phyloP scores from a whole-genome alignment of 2,329 filamentous ascomycete genomes.

The Trichoderma sp. region DNA sequence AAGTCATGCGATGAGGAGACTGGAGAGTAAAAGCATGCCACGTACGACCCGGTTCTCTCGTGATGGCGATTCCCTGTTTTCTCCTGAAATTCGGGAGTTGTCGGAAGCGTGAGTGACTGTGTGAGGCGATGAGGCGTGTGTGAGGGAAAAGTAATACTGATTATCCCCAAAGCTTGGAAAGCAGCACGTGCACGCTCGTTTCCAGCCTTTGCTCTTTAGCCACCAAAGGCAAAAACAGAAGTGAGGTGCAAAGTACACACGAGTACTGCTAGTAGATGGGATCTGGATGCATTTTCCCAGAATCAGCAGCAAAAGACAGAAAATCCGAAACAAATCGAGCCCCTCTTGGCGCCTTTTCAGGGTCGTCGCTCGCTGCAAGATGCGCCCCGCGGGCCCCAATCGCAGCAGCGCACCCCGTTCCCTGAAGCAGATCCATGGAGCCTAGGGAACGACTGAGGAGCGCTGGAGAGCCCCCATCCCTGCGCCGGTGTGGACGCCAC shows the following conservation, averaged over 20 bases:
- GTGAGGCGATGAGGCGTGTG: neutral
- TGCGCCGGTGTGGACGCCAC: slow-evolving; percentile 26
- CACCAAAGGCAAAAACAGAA: neutral
- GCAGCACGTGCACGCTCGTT: neutral
- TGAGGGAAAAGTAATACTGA: neutral
- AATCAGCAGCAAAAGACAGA: neutral
- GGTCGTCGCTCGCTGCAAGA: slow-evolving; percentile 24
- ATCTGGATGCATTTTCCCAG: neutral
- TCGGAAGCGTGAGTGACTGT: neutral
- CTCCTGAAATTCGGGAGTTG: neutral
- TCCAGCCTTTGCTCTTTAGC: neutral
- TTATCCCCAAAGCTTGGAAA: neutral
- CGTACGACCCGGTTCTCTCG: neutral
- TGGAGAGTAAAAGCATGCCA: neutral
- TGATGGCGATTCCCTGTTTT: neutral
- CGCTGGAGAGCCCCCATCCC: neutral
- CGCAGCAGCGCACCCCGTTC: neutral
- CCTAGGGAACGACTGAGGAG: neutral
- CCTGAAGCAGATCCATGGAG: slow-evolving; percentile 23
- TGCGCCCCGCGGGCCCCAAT: slow-evolving; percentile 17
- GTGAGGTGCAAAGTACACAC: neutral
- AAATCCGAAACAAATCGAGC: neutral
- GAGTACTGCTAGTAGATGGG: neutral
- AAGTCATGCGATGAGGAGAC: neutral
- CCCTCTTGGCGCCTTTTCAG: neutral